Evolutionary conservation across 1,284 basidiomycete species (phyloP), one percentile per base, ranked within the genome.

Genomic region (Irpex rosettiformis): DNA sequence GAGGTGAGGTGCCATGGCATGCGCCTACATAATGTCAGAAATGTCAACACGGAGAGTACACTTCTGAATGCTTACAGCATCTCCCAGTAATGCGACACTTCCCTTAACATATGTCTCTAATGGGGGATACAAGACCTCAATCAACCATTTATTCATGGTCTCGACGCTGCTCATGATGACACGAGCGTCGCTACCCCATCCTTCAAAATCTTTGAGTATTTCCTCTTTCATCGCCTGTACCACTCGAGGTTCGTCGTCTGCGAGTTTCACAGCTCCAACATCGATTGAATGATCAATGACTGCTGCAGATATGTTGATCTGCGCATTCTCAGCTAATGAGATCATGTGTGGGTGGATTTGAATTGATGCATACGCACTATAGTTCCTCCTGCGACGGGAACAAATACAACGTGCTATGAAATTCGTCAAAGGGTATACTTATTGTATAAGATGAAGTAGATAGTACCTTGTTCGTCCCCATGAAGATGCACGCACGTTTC

Each of bases 1-100:
- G 16, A 86, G 72, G 65, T 85, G 82, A 0, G 85, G 83, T 18
- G 78, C 68, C 77, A 84, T 86, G 0, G 74, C 82, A 66, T 87
- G 85, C 13, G 81, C 82, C 81, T 80, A 24, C 18, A 51, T 11
- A 11, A 2, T 16, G 4, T 18, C 11, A 49, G 13, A 13, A 30
- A n/a, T 33, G 16, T 54, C 42, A 22, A 37, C 16, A 11, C 33
- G 2, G 33, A n/a, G 13, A 22, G 37, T 56, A n/a, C 18, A 16
- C 16, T 22, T 18, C 45, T 28, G 25, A 16, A 3, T 24, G 69
- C 79, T 57, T 62, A 84, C 84, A 2, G 84, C 80, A 67, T 87
- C 85, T 7, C 85, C 85, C 8, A 85, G 71, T 16, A 88, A 70
- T 0, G 79, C 82, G 4, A 86, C 72, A 2, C 73, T 72, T 0